Evolutionary conservation across 164 flowering plant species (phyloP).

Genomic region (Dillenia suffruticosa): DNA sequence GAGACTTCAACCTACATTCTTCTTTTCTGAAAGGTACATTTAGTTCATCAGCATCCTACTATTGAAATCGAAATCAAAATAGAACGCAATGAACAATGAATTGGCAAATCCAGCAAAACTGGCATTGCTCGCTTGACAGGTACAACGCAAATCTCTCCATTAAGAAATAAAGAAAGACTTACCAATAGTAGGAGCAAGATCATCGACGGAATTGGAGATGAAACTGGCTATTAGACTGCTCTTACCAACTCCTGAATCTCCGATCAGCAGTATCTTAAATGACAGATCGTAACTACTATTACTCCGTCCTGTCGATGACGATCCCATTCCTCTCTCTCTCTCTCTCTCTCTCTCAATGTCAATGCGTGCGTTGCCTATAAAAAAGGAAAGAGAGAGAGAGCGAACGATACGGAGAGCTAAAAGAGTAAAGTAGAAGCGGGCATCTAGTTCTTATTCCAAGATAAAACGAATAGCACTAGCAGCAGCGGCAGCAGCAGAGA

Average conservation of each 20-base stretch:
- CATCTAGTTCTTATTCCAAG: too few relatives aligned
- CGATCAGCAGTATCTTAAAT: constrained; percentile 65
- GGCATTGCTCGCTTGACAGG: too few relatives aligned
- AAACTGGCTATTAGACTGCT: constrained; percentile 61
- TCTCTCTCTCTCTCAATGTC: constrained; percentile 1
- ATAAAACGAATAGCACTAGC: too few relatives aligned
- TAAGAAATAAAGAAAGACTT: not conserved
- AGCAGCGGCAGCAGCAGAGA: too few relatives aligned
- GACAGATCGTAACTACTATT: constrained; percentile 44
- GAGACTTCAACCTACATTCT: too few relatives aligned
- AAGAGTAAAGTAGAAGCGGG: not conserved
- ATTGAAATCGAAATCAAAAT: too few relatives aligned
- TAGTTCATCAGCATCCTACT: too few relatives aligned
- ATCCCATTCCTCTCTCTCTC: not conserved
- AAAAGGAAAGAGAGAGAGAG: not conserved
- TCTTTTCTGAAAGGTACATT: too few relatives aligned
- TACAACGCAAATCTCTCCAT: too few relatives aligned
- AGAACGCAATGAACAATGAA: too few relatives aligned
- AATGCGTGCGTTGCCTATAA: not conserved
- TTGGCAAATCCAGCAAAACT: too few relatives aligned
- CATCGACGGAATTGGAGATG: constrained; percentile 42
- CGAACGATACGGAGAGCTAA: not conserved
- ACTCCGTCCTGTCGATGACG: constrained; percentile 31
- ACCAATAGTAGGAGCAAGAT: constrained; percentile 71
- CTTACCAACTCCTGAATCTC: constrained; percentile 71